These are phyloP conservation scores for Aspergillus ochraceus DNA, from an alignment of 2,329 filamentous ascomycete species.

Conservation along the genomic window DNA sequence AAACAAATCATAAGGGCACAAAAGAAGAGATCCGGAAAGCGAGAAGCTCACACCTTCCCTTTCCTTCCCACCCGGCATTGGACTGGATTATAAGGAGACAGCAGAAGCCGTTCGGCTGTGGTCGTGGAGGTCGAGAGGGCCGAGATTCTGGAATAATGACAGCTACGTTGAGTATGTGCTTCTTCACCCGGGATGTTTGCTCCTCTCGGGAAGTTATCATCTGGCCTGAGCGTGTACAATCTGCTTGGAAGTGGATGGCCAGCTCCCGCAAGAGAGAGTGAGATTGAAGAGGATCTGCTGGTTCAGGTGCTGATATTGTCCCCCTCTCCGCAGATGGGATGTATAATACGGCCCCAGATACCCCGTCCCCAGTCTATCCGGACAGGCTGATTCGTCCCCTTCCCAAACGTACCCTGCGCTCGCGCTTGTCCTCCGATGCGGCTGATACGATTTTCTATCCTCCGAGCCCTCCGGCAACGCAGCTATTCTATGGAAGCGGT, in stretches of 20 bases:
- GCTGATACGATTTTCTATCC: slow-evolving; percentile 82
- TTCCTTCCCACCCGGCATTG: neutral
- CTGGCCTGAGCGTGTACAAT: slow-evolving; percentile 15
- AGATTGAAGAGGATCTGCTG: slow-evolving; percentile 21
- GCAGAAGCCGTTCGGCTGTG: slow-evolving; percentile 25
- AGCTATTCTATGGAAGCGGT: slow-evolving; percentile 73
- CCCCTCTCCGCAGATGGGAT: slow-evolving; percentile 45
- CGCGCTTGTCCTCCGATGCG: slow-evolving; percentile 80
- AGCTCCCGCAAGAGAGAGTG: slow-evolving; percentile 7
- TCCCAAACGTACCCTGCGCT: slow-evolving; percentile 83
- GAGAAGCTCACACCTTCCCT: neutral
- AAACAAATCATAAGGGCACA: slow-evolving; percentile 9
- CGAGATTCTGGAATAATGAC: slow-evolving; percentile 39
- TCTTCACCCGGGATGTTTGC: slow-evolving; percentile 17
- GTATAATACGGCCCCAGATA: slow-evolving; percentile 61
- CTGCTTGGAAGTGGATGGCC: slow-evolving; percentile 12
- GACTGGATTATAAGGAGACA: slow-evolving; percentile 5
- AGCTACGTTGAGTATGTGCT: slow-evolving; percentile 46
- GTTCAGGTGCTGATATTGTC: slow-evolving; percentile 40
- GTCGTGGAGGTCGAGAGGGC: slow-evolving; percentile 29
- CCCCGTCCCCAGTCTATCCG: slow-evolving; percentile 76
- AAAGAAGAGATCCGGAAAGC: slow-evolving; percentile 16
- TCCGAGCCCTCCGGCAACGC: slow-evolving; percentile 66
- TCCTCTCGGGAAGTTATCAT: slow-evolving; percentile 18
- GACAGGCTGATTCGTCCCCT: slow-evolving; percentile 91